These are phyloP conservation scores for Clitocybe nebularis DNA, from an alignment of 1,284 basidiomycete species.

Conservation along the genomic window DNA sequence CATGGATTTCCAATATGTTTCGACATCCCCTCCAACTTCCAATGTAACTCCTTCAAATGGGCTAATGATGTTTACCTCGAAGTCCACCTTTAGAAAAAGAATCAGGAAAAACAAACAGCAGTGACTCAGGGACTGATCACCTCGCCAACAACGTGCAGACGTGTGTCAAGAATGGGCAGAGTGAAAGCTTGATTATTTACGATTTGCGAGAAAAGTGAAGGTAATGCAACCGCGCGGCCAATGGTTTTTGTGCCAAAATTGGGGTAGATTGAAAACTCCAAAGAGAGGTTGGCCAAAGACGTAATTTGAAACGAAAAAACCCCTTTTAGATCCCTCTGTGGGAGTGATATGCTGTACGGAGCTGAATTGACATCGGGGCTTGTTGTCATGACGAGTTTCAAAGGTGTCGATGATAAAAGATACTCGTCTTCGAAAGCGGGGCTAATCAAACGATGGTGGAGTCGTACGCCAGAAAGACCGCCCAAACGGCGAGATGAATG, in stretches of 20 bases:
- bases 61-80: constrained; percentile 85
- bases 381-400: constrained; percentile 94
- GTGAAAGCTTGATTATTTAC: constrained; percentile 57
- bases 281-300: constrained; percentile 67
- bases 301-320: constrained; percentile 89
- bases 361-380: constrained; percentile 79
- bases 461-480: constrained; percentile 46
- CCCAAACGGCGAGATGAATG: constrained; percentile 43
- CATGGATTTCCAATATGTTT: constrained; percentile 96
- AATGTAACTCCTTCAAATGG: constrained; percentile 92
- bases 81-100: constrained; percentile 65
- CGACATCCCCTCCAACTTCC: constrained; percentile 93
- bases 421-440: constrained; percentile 59
- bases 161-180: constrained; percentile 88
- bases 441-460: constrained; percentile 67
- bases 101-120: constrained; percentile 13
- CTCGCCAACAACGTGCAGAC: constrained; percentile 94
- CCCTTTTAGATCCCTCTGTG: constrained; percentile 77
- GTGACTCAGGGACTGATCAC: too few species aligned
- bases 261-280: constrained; percentile 96
- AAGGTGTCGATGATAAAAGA: constrained; percentile 71
- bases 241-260: constrained; percentile 99
- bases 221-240: constrained; percentile 86
- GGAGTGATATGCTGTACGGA: constrained; percentile 86
- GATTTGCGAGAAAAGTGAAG: constrained; percentile 66